phyloP scores from a whole-genome alignment of 257 asterid genomes.

The Rubia yunnanensis region DNA sequence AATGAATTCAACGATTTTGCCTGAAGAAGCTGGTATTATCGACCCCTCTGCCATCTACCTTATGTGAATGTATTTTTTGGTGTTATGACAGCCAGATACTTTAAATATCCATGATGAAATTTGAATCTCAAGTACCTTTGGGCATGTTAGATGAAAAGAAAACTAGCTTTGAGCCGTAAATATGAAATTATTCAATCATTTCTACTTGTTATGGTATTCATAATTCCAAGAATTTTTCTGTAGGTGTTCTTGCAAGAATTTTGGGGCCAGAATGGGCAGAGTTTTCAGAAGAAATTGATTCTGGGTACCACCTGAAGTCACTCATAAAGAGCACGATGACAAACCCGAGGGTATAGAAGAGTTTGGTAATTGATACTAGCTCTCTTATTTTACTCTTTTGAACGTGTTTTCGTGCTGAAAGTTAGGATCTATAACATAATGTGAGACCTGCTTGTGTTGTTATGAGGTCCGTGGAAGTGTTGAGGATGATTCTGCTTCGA shows the following conservation, averaged over 20 bases:
- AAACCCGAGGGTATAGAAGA: constrained; percentile 82
- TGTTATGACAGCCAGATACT: background rate
- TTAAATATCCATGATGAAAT: background rate
- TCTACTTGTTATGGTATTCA: background rate
- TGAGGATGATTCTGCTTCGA: no score
- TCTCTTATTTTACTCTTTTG: background rate
- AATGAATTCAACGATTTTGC: constrained; percentile 54
- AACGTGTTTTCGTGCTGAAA: background rate
- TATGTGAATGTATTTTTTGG: constrained; percentile 5
- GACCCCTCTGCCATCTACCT: constrained; percentile 4
- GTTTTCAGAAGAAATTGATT: constrained; percentile 60
- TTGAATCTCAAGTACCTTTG: background rate
- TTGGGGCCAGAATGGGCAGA: constrained; percentile 59
- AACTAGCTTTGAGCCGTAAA: no score
- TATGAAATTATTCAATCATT: background rate
- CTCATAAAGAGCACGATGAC: constrained; percentile 67
- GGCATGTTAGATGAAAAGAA: background rate
- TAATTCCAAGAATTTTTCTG: constrained; percentile 5
- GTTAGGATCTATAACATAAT: background rate
- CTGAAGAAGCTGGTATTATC: constrained; percentile 64
- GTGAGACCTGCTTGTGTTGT: no score
- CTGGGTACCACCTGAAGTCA: constrained; percentile 63
- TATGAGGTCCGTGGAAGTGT: no score
- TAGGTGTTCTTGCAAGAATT: constrained; percentile 47
- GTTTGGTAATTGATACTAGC: constrained; percentile 37